A percentile compares a stretch with the other conserved stretches of the same genome.
Evolutionary conservation across 306 rosid species (phyloP).

Genomic region (Glycine soja): DNA sequence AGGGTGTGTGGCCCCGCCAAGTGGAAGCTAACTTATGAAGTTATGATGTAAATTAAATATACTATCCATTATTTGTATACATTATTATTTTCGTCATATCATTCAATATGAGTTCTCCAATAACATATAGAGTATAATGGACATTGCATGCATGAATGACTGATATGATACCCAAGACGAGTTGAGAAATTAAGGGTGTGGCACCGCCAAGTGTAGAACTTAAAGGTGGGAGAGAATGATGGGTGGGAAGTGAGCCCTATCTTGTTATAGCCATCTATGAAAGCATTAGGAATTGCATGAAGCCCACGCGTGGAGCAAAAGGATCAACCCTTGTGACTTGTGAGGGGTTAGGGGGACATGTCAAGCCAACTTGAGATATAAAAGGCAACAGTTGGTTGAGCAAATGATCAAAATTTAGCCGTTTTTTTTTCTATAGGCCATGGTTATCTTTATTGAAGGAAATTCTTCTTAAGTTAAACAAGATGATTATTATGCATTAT

Average conservation of each 20-base stretch:
- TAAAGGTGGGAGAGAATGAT: slow-evolving; percentile 56
- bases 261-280: slow-evolving; percentile 21
- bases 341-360: slow-evolving; percentile 57
- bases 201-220: slow-evolving; percentile 37
- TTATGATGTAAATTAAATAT: too few species aligned
- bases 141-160: neutral
- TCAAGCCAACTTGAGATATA: slow-evolving; percentile 42
- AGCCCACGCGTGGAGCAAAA: neutral
- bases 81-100: too few species aligned
- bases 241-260: slow-evolving; percentile 59
- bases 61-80: too few species aligned
- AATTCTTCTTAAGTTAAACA: too few species aligned
- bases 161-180: neutral
- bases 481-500: too few species aligned
- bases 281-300: slow-evolving; percentile 20
- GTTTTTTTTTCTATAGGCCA: too few species aligned
- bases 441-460: too few species aligned
- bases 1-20: too few species aligned
- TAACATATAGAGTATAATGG: too few species aligned
- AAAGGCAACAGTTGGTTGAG: slow-evolving; percentile 17
- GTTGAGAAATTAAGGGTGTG: slow-evolving; percentile 29
- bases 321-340: slow-evolving; percentile 50
- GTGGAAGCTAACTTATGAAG: too few species aligned
- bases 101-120: too few species aligned
- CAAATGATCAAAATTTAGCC: neutral